Evolutionary conservation across 768 basidiomycete genomes (phyloP).

Genomic region (Lactarius tabidus): DNA sequence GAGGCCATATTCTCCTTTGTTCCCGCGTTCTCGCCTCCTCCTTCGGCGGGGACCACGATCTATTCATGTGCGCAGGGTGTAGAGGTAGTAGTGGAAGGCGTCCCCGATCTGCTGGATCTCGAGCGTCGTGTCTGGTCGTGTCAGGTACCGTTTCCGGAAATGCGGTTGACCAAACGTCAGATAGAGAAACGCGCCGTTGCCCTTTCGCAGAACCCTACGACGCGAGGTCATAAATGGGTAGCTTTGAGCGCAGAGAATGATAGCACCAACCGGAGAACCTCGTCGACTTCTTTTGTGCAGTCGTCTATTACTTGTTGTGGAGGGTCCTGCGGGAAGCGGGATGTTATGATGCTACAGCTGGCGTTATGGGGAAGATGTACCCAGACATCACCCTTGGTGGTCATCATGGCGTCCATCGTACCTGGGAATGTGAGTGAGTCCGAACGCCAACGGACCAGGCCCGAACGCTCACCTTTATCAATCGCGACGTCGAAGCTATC

Average conservation of each 20-base stretch:
- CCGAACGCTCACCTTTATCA: constrained; percentile 58
- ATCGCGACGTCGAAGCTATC: constrained; percentile 73
- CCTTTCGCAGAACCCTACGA: constrained; percentile 57
- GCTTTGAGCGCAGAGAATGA: not conserved
- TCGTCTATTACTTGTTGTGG: constrained; percentile 64
- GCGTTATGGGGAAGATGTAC: constrained; percentile 33
- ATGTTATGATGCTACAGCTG: not conserved
- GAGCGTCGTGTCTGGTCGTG: constrained; percentile 50
- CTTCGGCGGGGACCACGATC: not conserved
- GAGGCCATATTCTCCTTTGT: constrained; percentile 21
- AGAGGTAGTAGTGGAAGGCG: constrained; percentile 80
- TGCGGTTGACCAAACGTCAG: constrained; percentile 89
- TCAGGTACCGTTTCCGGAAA: constrained; percentile 70
- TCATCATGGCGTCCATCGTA: constrained; percentile 91
- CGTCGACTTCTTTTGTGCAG: constrained; percentile 73
- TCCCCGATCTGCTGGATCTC: constrained; percentile 72
- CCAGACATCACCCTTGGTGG: constrained; percentile 79
- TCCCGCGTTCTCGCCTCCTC: no score
- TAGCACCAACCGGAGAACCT: constrained; percentile 57
- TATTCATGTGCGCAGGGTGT: constrained; percentile 49
- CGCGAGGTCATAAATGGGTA: not conserved
- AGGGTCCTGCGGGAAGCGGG: constrained; percentile 53
- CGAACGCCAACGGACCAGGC: not conserved
- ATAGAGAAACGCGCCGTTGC: constrained; percentile 64
- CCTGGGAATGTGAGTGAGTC: constrained; percentile 34